A percentile compares a stretch with the other conserved stretches of the same genome.
phyloP scores from a whole-genome alignment of 2,329 filamentous ascomycete genomes.

The Aspergillus tubingensis region DNA sequence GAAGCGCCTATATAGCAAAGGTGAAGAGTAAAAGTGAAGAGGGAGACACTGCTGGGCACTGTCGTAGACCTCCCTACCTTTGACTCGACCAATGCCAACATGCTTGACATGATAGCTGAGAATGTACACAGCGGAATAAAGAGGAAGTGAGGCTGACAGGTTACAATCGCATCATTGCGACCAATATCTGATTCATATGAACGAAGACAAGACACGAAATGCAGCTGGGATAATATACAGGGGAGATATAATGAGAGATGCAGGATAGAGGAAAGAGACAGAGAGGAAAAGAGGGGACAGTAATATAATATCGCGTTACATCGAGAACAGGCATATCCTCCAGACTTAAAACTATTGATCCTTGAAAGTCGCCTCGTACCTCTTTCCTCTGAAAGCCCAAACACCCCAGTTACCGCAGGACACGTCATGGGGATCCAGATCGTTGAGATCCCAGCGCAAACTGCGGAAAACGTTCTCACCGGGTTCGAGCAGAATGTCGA shows the following conservation, averaged over 20 bases:
- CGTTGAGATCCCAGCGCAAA: constrained; percentile 94
- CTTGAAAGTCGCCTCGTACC: constrained; percentile 59
- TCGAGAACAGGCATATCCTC: background rate
- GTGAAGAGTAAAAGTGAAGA: too few species aligned
- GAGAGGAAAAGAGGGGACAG: too few species aligned
- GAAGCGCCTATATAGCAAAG: too few species aligned
- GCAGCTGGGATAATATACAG: background rate
- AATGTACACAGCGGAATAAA: too few species aligned
- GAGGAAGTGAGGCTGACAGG: background rate
- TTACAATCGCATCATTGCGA: background rate
- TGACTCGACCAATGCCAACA: background rate
- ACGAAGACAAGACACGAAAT: background rate
- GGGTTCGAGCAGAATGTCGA: constrained; percentile 87
- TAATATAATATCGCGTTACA: too few species aligned
- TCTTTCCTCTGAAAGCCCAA: constrained; percentile 97
- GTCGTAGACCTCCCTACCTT: background rate
- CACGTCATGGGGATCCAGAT: constrained; percentile 89
- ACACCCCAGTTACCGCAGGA: constrained; percentile 96
- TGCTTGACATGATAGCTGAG: too few species aligned
- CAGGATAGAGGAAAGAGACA: background rate
- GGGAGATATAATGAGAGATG: background rate
- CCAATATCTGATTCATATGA: background rate
- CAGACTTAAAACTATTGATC: constrained; percentile 20
- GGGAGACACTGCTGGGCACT: background rate
- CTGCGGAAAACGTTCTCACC: constrained; percentile 94